These are phyloP conservation scores for Nakaseomyces delphensis DNA, from an alignment of 1,139 yeast genomes.

Conservation along the genomic window DNA sequence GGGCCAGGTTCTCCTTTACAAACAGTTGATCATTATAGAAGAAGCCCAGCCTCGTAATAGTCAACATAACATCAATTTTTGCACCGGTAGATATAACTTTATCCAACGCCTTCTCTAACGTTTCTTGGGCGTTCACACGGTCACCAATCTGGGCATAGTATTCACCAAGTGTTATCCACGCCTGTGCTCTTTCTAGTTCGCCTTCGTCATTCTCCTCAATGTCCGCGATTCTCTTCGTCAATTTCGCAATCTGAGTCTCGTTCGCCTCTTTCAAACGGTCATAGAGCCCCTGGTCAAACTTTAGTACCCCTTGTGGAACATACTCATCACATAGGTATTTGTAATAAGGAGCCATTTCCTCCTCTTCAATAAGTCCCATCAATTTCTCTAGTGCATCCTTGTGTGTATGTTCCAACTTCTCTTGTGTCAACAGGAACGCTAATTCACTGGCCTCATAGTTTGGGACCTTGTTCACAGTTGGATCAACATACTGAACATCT, in stretches of 20 bases:
- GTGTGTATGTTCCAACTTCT: conserved; percentile 30
- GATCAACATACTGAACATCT: conserved; percentile 21
- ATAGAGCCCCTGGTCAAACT: conserved; percentile 54
- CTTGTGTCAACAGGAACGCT: conserved; percentile 53
- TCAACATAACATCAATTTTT: conserved; percentile 76
- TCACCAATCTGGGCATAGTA: conserved; percentile 83
- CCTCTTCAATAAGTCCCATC: conserved; percentile 45
- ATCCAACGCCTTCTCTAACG: conserved; percentile 67
- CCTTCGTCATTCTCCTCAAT: conserved; percentile 89
- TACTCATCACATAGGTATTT: conserved; percentile 52
- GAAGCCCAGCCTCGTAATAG: conserved; percentile 78
- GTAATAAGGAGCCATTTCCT: conserved; percentile 80
- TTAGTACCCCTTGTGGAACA: conserved; percentile 25
- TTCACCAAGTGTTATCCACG: conserved; percentile 76
- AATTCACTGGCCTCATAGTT: conserved; percentile 71
- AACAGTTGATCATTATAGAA: conserved; percentile 71
- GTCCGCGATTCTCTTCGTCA: conserved; percentile 57
- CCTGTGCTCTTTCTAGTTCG: conserved; percentile 69
- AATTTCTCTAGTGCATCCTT: conserved; percentile 42
- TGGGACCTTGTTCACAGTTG: conserved; percentile 54
- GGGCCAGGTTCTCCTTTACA: conserved; percentile 67
- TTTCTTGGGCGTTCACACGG: conserved; percentile 58
- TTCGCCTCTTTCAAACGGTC: conserved; percentile 45
- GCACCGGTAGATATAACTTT: conserved; percentile 81
- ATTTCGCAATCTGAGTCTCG: conserved; percentile 43